A percentile compares a stretch with the other conserved stretches of the same genome.
These are phyloP conservation scores for Effrenium voratum DNA, from an alignment of 73 alveolate species.

Conservation along the genomic window DNA sequence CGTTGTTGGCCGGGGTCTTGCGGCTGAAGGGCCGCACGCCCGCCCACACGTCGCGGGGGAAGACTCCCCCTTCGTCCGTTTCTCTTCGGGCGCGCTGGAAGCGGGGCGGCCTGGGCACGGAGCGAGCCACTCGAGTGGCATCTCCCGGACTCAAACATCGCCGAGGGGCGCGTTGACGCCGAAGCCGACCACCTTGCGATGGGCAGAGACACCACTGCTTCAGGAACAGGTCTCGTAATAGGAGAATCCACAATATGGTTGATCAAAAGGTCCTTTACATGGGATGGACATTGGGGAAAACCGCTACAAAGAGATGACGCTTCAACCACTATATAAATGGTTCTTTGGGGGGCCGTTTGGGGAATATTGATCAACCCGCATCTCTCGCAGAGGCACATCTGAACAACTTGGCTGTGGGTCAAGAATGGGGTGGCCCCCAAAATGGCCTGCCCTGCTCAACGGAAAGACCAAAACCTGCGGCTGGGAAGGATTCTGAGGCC, in stretches of 20 bases:
- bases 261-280: too few species aligned
- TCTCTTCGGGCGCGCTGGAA: neutral
- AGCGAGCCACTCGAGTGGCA: neutral
- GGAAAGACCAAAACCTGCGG: neutral
- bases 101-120: constrained; percentile 37
- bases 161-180: constrained; percentile 72
- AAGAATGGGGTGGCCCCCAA: neutral
- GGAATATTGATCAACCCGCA: too few species aligned
- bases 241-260: too few species aligned
- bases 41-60: neutral
- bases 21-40: constrained; percentile 45
- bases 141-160: neutral
- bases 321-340: too few species aligned
- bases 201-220: too few species aligned
- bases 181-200: constrained; percentile 74
- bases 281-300: too few species aligned
- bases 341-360: too few species aligned
- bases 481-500: neutral
- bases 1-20: constrained; percentile 53
- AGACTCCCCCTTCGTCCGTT: too few species aligned
- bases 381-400: too few species aligned
- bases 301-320: too few species aligned
- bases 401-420: too few species aligned
- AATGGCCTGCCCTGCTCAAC: neutral
- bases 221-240: too few species aligned